Evolutionary conservation across 208 protist species (phyloP), one percentile per base, ranked within the genome.

Genomic region (Trypanosoma mega): DNA sequence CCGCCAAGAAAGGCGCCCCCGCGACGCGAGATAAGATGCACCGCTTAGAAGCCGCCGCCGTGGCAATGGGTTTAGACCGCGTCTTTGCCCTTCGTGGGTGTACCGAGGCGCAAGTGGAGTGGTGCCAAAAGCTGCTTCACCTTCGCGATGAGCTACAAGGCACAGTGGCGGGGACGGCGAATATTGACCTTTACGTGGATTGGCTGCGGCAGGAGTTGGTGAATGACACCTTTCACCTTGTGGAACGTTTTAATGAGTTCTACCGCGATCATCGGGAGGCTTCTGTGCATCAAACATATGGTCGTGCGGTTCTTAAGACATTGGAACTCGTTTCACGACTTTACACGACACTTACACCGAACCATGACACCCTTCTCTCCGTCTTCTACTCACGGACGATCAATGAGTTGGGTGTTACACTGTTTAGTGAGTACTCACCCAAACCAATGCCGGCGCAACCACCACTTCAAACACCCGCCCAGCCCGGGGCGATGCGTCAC

Each of bases 71-170:
- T 16, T 77, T 94, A 6, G 84, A 92, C 53, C 74, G 74, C 4
- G 49, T 79, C 7, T 92, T 94, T 50, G 82, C 64, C 18, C 48
- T 80, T 14, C 81, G 87, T 31, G 75, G 62, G 62, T 84, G 49
- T 67, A 94, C 84, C 2, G 84, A 90, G 68, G 70, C 72, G 26
- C 87, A 94, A 67, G 87, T 92, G 51, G 78, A 89, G 63, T 94
- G 84, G 85, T 84, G 79, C 59, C 87, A 90, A 56, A 68, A 78
- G 34, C 68, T 94, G 34, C 45, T 64, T 30, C 52, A 85, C 36
- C 74, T 94, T 8, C 68, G 75, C 12, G 64, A 24, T 3, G 84
- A 92, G 67, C 68, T 94, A n/a, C 69, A 78, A 18, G 73, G 72
- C 18, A 21, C 82, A 41, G 80, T 78, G 9, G 45, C 54, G 23